Conservation (phyloP, 2,329 filamentous ascomycete genomes). For the Cytospora piceae region DNA sequence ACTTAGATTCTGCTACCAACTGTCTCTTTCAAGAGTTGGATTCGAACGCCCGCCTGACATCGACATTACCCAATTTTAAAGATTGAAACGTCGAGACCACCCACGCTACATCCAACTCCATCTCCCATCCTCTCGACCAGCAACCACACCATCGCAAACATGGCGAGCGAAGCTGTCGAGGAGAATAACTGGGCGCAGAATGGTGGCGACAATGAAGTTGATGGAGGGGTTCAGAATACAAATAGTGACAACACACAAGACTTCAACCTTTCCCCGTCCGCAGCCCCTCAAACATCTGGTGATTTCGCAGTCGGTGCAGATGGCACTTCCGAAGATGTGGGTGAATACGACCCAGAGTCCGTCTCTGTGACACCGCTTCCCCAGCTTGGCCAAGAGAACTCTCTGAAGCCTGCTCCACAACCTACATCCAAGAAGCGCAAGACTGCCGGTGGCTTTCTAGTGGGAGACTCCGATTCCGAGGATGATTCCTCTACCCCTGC, state of each 20-base stretch:
- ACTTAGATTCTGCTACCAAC: slow-evolving; percentile 11
- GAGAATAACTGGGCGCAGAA: slow-evolving; percentile 55
- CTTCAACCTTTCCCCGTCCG: slow-evolving; percentile 47
- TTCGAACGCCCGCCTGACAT: not conserved
- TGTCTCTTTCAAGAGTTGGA: slow-evolving; percentile 5
- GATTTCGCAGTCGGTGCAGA: slow-evolving; percentile 49
- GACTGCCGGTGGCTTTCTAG: slow-evolving; percentile 62
- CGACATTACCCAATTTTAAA: slow-evolving; percentile 4
- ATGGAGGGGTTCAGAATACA: slow-evolving; percentile 40
- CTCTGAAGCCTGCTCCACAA: slow-evolving; percentile 39
- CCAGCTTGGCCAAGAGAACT: slow-evolving; percentile 18
- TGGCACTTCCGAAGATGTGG: slow-evolving; percentile 54
- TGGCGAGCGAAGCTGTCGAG: slow-evolving; percentile 29
- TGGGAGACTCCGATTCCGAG: slow-evolving; percentile 64
- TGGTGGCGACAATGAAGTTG: slow-evolving; percentile 59
- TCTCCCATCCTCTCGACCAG: slow-evolving; percentile 4
- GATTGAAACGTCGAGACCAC: slow-evolving; percentile 5
- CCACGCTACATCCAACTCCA: slow-evolving; percentile 10
- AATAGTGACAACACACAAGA: slow-evolving; percentile 59
- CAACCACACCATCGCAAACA: slow-evolving; percentile 25
- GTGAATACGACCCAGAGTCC: slow-evolving; percentile 63
- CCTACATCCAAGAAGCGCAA: slow-evolving; percentile 58
- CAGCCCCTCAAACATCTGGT: slow-evolving; percentile 52
- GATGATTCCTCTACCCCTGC: slow-evolving; percentile 45
- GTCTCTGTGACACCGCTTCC: slow-evolving; percentile 44